Conservation (phyloP, 192 early-diverging fungal genomes). For the Mortierella antarctica region DNA sequence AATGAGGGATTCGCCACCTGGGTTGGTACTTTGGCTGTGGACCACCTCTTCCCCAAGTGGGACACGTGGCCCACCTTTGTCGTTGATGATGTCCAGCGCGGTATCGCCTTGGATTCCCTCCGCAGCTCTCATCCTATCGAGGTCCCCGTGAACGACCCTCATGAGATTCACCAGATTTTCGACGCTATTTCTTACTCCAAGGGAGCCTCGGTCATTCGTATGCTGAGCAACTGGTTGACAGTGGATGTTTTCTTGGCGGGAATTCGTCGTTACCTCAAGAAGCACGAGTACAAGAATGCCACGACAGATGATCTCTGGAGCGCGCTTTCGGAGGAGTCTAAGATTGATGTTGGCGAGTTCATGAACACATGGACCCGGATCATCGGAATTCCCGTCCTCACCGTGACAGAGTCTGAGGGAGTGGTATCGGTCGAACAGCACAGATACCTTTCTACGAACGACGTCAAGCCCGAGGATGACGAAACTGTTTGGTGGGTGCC, state of each 20-base stretch:
- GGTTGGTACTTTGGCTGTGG: conserved; percentile 90
- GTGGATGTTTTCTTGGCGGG: conserved; percentile 80
- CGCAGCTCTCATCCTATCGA: conserved; percentile 94
- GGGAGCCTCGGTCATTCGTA: conserved; percentile 94
- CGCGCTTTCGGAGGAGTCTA: conserved; percentile 81
- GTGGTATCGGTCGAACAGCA: conserved; percentile 78
- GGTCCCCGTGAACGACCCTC: conserved; percentile 83
- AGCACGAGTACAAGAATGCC: conserved; percentile 87
- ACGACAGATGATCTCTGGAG: conserved; percentile 90
- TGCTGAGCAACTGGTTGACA: conserved; percentile 85
- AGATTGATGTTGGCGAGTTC: conserved; percentile 83
- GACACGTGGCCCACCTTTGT: conserved; percentile 91
- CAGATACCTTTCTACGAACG: conserved; percentile 88
- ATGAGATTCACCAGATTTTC: conserved; percentile 95
- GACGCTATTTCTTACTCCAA: conserved; percentile 93
- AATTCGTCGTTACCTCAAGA: conserved; percentile 78
- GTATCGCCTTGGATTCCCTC: conserved; percentile 83
- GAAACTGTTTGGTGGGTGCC: conserved; percentile 89
- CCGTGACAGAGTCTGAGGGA: conserved; percentile 68
- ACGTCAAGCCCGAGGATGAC: conserved; percentile 84
- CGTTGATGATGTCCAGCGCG: conserved; percentile 77
- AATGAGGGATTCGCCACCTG: conserved; percentile 99
- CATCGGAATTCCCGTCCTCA: conserved; percentile 84
- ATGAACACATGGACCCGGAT: conserved; percentile 91
- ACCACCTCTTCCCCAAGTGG: conserved; percentile 93